Conservation (phyloP, 2,329 filamentous ascomycete genomes). For the Penicillium expansum region DNA sequence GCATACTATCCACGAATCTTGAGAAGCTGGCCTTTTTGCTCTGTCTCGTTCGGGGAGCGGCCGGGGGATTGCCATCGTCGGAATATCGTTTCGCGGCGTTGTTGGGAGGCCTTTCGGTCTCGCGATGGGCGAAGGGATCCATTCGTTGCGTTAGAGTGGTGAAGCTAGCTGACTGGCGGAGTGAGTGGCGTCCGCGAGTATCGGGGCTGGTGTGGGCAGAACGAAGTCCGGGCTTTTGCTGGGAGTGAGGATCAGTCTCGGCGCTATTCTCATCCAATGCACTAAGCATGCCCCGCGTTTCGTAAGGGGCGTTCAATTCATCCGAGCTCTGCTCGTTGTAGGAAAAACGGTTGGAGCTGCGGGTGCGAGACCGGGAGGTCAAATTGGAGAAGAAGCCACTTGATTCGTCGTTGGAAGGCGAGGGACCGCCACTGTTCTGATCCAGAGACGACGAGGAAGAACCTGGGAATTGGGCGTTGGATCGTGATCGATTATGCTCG, state of each 20-base stretch:
- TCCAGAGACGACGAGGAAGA: conserved; percentile 51
- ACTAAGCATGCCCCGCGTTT: conserved; percentile 45
- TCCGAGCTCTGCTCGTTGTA: conserved; percentile 42
- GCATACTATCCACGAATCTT: conserved; percentile 77
- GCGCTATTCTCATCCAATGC: conserved; percentile 42
- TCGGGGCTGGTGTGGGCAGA: conserved; percentile 56
- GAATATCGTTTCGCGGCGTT: conserved; percentile 71
- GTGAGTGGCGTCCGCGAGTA: conserved; percentile 53
- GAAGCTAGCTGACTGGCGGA: conserved; percentile 67
- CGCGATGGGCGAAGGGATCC: conserved; percentile 48
- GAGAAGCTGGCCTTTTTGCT: conserved; percentile 84
- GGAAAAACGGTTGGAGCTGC: conserved; percentile 36
- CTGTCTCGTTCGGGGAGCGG: conserved; percentile 58
- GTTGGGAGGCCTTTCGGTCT: conserved; percentile 50
- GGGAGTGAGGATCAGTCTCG: conserved; percentile 30
- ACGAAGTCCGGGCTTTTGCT: conserved; percentile 43
- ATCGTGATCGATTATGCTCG: conserved; percentile 46
- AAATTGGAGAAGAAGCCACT: conserved; percentile 27
- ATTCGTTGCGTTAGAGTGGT: conserved; percentile 52
- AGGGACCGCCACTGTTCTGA: conserved; percentile 41
- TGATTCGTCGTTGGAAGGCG: conserved; percentile 39
- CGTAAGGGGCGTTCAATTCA: conserved; percentile 47
- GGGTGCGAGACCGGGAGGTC: conserved; percentile 33
- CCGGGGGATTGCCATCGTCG: conserved; percentile 68
- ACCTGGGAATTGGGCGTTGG: conserved; percentile 42